Evolutionary conservation across 805 yeast species (phyloP).

Genomic region (Isabelozyma pseudorhagii): DNA sequence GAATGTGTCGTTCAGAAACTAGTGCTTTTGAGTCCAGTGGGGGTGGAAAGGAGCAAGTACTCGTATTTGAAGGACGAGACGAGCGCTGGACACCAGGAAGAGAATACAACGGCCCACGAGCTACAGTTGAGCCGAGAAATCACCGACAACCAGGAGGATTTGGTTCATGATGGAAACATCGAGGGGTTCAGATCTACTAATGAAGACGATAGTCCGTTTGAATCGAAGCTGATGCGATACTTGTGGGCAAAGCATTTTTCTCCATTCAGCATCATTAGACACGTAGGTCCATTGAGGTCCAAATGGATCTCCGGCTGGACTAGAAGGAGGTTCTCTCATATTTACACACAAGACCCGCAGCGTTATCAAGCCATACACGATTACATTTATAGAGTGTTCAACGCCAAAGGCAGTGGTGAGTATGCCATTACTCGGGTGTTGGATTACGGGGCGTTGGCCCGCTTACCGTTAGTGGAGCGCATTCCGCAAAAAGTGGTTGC

Average conservation of each 20-base stretch:
- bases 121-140: slow-evolving; percentile 12
- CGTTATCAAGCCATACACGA: slow-evolving; percentile 45
- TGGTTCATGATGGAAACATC: slow-evolving; percentile 10
- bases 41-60: slow-evolving; percentile 33
- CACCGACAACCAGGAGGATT: slow-evolving; percentile 23
- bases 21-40: slow-evolving; percentile 42
- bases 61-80: slow-evolving; percentile 23
- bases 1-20: slow-evolving; percentile 32
- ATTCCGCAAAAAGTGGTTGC: slow-evolving; percentile 39
- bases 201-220: slow-evolving; percentile 11
- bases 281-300: slow-evolving; percentile 53
- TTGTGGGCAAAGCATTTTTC: slow-evolving; percentile 56
- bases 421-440: slow-evolving; percentile 57
- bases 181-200: slow-evolving; percentile 5
- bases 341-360: slow-evolving; percentile 26
- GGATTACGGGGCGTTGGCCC: slow-evolving; percentile 57
- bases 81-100: slow-evolving; percentile 25
- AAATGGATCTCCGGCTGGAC: slow-evolving; percentile 55
- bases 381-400: slow-evolving; percentile 52
- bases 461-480: slow-evolving; percentile 55
- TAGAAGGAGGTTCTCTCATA: slow-evolving; percentile 41
- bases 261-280: slow-evolving; percentile 51
- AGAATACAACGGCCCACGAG: slow-evolving; percentile 4
- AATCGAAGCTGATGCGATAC: slow-evolving; percentile 30
- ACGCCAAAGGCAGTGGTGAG: slow-evolving; percentile 62